Percentiles rank a stretch among this genome's conserved stretches.
Evolutionary conservation across 2,329 filamentous ascomycete genomes (phyloP).

Genomic region (Botrytis byssoidea): DNA sequence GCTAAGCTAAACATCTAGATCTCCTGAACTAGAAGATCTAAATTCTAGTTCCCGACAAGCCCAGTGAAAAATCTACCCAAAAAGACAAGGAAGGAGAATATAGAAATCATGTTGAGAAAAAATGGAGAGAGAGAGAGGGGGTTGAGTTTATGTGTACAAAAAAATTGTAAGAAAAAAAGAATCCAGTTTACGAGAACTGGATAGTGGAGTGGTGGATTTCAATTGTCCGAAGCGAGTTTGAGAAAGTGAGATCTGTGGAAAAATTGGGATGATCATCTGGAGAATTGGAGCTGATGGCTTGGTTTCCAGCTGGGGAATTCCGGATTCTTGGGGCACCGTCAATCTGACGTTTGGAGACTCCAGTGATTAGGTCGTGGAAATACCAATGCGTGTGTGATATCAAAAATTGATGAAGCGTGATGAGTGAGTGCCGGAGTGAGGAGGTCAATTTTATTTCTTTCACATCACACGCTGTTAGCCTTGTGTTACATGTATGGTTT

Average conservation of each 20-base stretch:
- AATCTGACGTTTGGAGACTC: background rate
- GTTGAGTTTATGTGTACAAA: background rate
- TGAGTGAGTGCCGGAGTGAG: too few species aligned
- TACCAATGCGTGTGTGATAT: background rate
- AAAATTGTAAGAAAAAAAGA: background rate
- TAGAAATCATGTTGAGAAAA: constrained; percentile 8
- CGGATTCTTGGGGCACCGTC: constrained; percentile 1
- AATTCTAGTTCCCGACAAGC: background rate
- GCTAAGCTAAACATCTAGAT: constrained; percentile 3
- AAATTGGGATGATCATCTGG: constrained; percentile 19
- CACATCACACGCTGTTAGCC: constrained; percentile 1
- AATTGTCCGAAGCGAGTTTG: background rate
- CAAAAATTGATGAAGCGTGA: background rate
- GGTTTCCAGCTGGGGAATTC: constrained; percentile 8
- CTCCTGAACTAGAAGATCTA: background rate
- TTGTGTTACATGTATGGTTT: background rate
- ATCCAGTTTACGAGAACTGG: constrained; percentile 6
- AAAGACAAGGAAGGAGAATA: background rate
- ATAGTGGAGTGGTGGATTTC: background rate
- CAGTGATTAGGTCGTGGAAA: background rate
- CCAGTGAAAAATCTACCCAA: background rate
- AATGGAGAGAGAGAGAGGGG: constrained; percentile 14
- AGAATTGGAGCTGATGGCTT: constrained; percentile 15
- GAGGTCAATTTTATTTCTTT: background rate
- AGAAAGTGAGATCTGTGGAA: constrained; percentile 1